A percentile compares a stretch with the other conserved stretches of the same genome.
Conservation (phyloP, 306 rosid genomes). For the Gleditsia sinensis region DNA sequence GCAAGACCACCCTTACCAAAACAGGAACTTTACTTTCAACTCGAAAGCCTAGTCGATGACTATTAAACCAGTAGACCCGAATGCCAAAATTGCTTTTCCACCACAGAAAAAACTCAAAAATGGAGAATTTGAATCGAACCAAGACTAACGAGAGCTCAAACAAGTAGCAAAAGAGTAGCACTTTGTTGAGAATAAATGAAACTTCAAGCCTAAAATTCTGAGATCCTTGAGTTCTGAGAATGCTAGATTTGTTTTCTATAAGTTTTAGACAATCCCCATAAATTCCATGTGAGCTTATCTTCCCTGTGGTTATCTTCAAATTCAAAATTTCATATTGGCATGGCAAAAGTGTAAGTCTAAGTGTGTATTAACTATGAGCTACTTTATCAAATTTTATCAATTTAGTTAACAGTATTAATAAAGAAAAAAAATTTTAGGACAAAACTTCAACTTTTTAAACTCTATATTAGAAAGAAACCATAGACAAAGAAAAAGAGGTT, state of each 20-base stretch:
- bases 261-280: slow-evolving; percentile 49
- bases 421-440: too few relatives aligned
- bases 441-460: too few relatives aligned
- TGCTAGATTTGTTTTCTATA: slow-evolving; percentile 39
- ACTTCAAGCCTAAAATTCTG: slow-evolving; percentile 43
- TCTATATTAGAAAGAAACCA: too few relatives aligned
- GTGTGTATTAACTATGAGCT: too few relatives aligned
- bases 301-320: too few relatives aligned
- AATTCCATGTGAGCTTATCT: slow-evolving; percentile 54
- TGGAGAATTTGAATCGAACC: slow-evolving; percentile 53
- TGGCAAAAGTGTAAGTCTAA: too few relatives aligned
- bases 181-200: slow-evolving; percentile 49
- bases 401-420: too few relatives aligned
- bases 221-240: slow-evolving; percentile 87
- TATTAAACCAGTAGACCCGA: slow-evolving; percentile 32
- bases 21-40: slow-evolving; percentile 30
- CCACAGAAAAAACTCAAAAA: too few relatives aligned
- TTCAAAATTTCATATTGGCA: too few relatives aligned
- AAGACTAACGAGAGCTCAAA: slow-evolving; percentile 42
- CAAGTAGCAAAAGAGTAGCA: slow-evolving; percentile 39
- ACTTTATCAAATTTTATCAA: too few relatives aligned
- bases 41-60: slow-evolving; percentile 31
- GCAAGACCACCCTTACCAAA: slow-evolving; percentile 35
- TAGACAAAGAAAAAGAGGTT: too few relatives aligned
- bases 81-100: too few relatives aligned